A percentile compares a stretch with the other conserved stretches of the same genome.
These are phyloP conservation scores for Oxyria digyna DNA, from an alignment of 148 eudicot species.

Conservation along the genomic window DNA sequence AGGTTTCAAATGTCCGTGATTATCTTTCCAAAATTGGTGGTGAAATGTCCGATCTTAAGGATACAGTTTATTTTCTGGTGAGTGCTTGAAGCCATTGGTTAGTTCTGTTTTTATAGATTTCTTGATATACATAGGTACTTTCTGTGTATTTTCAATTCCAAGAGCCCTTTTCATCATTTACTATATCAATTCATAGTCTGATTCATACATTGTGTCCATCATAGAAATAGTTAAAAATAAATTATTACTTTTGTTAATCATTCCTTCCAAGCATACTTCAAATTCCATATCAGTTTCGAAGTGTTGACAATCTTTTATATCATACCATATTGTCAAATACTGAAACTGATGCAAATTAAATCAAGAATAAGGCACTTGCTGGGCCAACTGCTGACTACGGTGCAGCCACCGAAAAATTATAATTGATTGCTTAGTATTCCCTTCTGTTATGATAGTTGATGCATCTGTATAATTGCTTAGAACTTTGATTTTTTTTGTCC, in stretches of 20 bases:
- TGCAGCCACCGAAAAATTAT: background rate
- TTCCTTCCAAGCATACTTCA: background rate
- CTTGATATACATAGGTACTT: background rate
- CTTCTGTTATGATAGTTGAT: background rate
- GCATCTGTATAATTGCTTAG: no score
- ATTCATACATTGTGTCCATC: no score
- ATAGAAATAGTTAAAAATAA: no score
- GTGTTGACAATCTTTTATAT: background rate
- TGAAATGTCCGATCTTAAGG: constrained; percentile 37
- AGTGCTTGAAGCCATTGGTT: constrained; percentile 17
- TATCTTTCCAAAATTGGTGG: constrained; percentile 45
- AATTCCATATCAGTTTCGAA: background rate
- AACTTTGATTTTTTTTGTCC: background rate
- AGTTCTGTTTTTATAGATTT: background rate
- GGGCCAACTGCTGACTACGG: background rate
- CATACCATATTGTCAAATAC: background rate
- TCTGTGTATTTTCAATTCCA: background rate
- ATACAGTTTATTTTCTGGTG: constrained; percentile 62
- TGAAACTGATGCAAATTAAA: background rate
- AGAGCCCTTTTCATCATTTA: background rate
- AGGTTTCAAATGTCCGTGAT: constrained; percentile 57
- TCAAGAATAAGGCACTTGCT: background rate
- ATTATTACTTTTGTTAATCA: background rate
- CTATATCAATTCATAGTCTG: background rate
- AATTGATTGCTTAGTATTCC: background rate